A percentile compares a stretch with the other conserved stretches of the same genome.
phyloP scores from a whole-genome alignment of 441 rosid genomes.

The Euphorbia corollata region DNA sequence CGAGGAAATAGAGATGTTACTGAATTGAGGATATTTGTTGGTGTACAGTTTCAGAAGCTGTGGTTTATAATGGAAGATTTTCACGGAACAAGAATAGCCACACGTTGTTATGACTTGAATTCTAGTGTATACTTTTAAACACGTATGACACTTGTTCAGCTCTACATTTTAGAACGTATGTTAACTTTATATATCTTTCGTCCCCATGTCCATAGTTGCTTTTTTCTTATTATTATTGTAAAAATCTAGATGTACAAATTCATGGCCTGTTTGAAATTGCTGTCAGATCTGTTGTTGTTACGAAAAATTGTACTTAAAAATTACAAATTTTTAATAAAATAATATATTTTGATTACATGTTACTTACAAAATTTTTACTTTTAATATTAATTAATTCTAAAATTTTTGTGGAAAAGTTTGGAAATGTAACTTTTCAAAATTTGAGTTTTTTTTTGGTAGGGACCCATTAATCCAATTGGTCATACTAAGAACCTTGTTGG shows the following conservation, averaged over 20 bases:
- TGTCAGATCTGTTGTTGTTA: too few species aligned
- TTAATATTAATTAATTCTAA: too few species aligned
- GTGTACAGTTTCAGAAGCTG: slow-evolving; percentile 19
- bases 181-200: too few species aligned
- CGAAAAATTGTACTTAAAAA: too few species aligned
- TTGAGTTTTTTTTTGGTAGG: not conserved
- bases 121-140: slow-evolving; percentile 14
- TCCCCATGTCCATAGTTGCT: too few species aligned
- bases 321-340: too few species aligned
- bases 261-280: too few species aligned
- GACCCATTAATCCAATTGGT: slow-evolving; percentile 8
- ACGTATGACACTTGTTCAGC: slow-evolving; percentile 23
- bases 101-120: slow-evolving; percentile 26
- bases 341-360: too few species aligned
- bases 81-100: slow-evolving; percentile 27
- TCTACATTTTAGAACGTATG: slow-evolving; percentile 23
- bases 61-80: slow-evolving; percentile 24
- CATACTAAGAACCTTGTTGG: slow-evolving; percentile 13
- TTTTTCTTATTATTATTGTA: too few species aligned
- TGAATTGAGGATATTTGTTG: slow-evolving; percentile 19
- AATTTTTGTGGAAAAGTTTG: too few species aligned
- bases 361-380: too few species aligned
- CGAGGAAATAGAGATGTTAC: slow-evolving; percentile 3
- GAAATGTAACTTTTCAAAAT: too few species aligned
- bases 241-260: slow-evolving; percentile 25